Conservation (phyloP, 306 rosid genomes). For the Ormosia emarginata region DNA sequence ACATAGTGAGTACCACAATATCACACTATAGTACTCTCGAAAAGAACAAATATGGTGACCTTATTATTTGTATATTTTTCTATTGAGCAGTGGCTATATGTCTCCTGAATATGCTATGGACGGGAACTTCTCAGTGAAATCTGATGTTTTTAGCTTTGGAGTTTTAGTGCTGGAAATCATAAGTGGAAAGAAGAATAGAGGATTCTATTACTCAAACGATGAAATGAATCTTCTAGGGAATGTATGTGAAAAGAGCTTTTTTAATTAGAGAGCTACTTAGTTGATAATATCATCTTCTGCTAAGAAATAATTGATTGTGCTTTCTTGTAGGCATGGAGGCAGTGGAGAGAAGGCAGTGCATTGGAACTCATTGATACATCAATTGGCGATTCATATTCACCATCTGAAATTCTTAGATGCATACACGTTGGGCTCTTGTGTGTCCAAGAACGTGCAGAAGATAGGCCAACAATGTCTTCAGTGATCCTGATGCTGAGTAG, state of each 20-base stretch:
- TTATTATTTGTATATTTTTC: neutral
- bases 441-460: slow-evolving; percentile 38
- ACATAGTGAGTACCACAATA: slow-evolving; percentile 51
- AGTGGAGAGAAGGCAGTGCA: slow-evolving; percentile 49
- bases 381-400: slow-evolving; percentile 23
- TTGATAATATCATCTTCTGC: slow-evolving; percentile 20
- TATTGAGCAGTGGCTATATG: slow-evolving; percentile 54
- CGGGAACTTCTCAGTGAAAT: slow-evolving; percentile 54
- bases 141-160: slow-evolving; percentile 63
- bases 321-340: slow-evolving; percentile 48
- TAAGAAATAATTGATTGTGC: neutral
- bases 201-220: slow-evolving; percentile 40
- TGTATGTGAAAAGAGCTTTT: slow-evolving; percentile 31
- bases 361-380: slow-evolving; percentile 53
- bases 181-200: slow-evolving; percentile 54
- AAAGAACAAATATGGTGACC: neutral
- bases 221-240: slow-evolving; percentile 54
- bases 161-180: slow-evolving; percentile 58
- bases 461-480: slow-evolving; percentile 37
- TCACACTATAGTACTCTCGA: neutral
- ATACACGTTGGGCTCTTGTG: slow-evolving; percentile 48
- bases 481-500: slow-evolving; percentile 56
- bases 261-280: neutral
- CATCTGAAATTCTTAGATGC: slow-evolving; percentile 54
- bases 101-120: slow-evolving; percentile 69